Evolutionary conservation across 768 basidiomycete species (phyloP).

Genomic region (Russula earlei): DNA sequence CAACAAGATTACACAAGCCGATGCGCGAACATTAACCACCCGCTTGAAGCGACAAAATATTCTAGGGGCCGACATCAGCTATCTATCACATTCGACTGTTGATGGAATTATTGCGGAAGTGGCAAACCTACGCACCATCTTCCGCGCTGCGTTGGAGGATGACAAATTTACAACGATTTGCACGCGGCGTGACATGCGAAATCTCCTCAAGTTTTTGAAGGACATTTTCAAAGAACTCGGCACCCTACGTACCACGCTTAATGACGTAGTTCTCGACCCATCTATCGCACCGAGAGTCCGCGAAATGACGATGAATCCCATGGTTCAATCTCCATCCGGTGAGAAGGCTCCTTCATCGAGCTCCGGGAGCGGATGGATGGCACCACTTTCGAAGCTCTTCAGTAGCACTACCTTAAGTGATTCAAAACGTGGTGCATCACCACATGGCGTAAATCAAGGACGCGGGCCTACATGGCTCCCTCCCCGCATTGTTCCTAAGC

Average conservation of each 20-base stretch:
- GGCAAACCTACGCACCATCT: slow-evolving; percentile 57
- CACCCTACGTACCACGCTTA: slow-evolving; percentile 70
- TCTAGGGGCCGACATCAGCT: slow-evolving; percentile 73
- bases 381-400: slow-evolving; percentile 78
- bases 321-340: slow-evolving; percentile 35
- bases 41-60: slow-evolving; percentile 88
- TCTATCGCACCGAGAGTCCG: slow-evolving; percentile 59
- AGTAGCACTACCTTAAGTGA: slow-evolving; percentile 28
- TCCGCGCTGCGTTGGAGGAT: slow-evolving; percentile 65
- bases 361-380: slow-evolving; percentile 59
- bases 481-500: slow-evolving; percentile 62
- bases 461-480: slow-evolving; percentile 22
- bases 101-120: slow-evolving; percentile 64
- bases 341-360: slow-evolving; percentile 27
- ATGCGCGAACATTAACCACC: slow-evolving; percentile 79
- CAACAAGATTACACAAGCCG: slow-evolving; percentile 57
- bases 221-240: slow-evolving; percentile 81
- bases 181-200: slow-evolving; percentile 72
- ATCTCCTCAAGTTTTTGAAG: slow-evolving; percentile 74
- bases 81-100: slow-evolving; percentile 79
- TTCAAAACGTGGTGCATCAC: slow-evolving; percentile 22
- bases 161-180: slow-evolving; percentile 54
- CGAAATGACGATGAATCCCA: slow-evolving; percentile 57
- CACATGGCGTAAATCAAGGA: slow-evolving; percentile 23
- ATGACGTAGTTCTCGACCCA: slow-evolving; percentile 88